These are phyloP conservation scores for Podospora fimiseda DNA, from an alignment of 495 filamentous ascomycete genomes.

Conservation along the genomic window DNA sequence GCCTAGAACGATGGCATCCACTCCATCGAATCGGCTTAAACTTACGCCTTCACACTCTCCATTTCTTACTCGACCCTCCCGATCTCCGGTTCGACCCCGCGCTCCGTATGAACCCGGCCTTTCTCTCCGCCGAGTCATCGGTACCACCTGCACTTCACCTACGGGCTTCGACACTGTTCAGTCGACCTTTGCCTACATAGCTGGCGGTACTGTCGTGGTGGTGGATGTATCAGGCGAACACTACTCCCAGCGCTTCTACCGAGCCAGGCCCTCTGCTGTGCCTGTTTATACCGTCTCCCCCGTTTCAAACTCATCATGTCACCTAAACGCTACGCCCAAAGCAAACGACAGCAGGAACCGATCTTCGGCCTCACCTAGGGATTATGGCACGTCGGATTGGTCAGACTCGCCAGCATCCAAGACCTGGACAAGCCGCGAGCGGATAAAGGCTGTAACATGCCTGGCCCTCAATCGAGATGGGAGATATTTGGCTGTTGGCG, in stretches of 20 bases:
- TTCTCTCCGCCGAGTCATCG: conserved; percentile 75
- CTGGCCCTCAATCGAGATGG: conserved; percentile 87
- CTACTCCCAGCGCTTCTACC: conserved; percentile 79
- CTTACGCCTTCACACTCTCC: conserved; percentile 78
- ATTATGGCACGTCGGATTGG: conserved; percentile 43
- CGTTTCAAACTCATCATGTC: conserved; percentile 32
- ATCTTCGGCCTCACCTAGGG: conserved; percentile 47
- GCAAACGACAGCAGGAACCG: conserved; percentile 58
- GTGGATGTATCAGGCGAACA: conserved; percentile 69
- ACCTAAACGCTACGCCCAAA: conserved; percentile 58
- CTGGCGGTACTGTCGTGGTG: conserved; percentile 90
- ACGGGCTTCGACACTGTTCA: conserved; percentile 80
- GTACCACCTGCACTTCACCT: conserved; percentile 75
- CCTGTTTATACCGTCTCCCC: conserved; percentile 50
- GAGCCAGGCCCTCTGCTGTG: conserved; percentile 72
- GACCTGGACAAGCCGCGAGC: conserved; percentile 77
- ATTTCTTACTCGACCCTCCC: conserved; percentile 52
- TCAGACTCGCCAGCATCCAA: conserved; percentile 57
- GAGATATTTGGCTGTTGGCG: conserved; percentile 82
- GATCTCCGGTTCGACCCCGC: conserved; percentile 50
- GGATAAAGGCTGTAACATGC: conserved; percentile 94
- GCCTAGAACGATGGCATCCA: conserved; percentile 50
- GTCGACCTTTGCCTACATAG: conserved; percentile 79
- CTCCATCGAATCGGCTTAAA: conserved; percentile 59
- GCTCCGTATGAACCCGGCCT: conserved; percentile 47